phyloP scores from a whole-genome alignment of 441 rosid species.

The Pelargonium cotyledonis region DNA sequence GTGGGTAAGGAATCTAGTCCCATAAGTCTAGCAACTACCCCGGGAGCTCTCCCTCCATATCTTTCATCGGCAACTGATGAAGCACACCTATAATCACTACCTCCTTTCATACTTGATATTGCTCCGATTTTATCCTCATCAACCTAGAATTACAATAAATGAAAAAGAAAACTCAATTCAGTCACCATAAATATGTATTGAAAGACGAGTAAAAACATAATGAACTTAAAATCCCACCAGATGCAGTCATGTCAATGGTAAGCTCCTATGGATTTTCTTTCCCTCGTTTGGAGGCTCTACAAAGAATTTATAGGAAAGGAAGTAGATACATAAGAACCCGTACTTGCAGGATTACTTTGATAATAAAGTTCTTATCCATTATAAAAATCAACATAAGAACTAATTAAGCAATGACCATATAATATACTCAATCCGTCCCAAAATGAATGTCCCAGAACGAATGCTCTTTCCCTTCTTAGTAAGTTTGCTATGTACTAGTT shows the following conservation, averaged over 20 bases:
- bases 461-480: too few relatives aligned
- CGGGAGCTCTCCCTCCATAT: conserved; percentile 68
- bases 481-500: too few relatives aligned
- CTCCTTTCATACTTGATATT: conserved; percentile 44
- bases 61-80: conserved; percentile 89
- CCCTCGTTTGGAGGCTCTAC: conserved; percentile 57
- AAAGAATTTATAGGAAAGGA: conserved; percentile 3
- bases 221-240: conserved; percentile 29
- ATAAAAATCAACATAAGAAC: too few relatives aligned
- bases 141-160: conserved; percentile 33
- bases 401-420: too few relatives aligned
- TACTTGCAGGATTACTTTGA: too few relatives aligned
- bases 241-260: conserved; percentile 50
- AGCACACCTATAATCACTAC: conserved; percentile 77
- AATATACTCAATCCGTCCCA: too few relatives aligned
- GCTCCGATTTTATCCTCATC: conserved; percentile 60
- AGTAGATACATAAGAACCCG: conserved; percentile 1
- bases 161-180: conserved; percentile 11
- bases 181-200: conserved; percentile 7
- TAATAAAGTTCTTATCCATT: too few relatives aligned
- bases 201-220: neutral
- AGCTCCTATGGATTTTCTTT: conserved; percentile 52
- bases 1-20: conserved; percentile 80
- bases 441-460: too few relatives aligned
- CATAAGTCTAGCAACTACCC: conserved; percentile 96